Evolutionary conservation across 768 basidiomycete genomes (phyloP).

Genomic region (Tylopilus sp.): DNA sequence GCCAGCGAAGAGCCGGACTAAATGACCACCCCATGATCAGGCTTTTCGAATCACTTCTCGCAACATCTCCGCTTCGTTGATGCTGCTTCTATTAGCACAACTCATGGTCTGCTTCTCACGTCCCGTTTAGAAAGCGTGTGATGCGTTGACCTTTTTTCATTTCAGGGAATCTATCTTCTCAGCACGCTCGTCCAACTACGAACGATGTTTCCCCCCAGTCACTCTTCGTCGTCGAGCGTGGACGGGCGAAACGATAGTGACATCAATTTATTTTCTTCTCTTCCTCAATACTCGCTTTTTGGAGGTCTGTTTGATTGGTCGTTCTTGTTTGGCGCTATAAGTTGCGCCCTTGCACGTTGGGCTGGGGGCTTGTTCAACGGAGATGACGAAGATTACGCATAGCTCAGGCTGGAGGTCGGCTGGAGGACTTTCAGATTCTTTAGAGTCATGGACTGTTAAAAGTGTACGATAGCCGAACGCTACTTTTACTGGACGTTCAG

Average conservation of each 20-base stretch:
- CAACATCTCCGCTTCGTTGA: conserved; percentile 68
- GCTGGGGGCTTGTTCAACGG: conserved; percentile 34
- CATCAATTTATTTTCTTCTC: conserved; percentile 62
- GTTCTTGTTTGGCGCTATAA: conserved; percentile 58
- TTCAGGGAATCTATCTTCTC: conserved; percentile 77
- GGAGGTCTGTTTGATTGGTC: conserved; percentile 72
- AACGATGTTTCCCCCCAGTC: conserved; percentile 69
- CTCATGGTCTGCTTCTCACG: conserved; percentile 58
- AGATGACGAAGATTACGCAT: conserved; percentile 15
- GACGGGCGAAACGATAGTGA: conserved; percentile 9
- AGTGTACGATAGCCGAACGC: conserved; percentile 5
- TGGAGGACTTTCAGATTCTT: background rate
- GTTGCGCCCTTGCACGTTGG: conserved; percentile 53
- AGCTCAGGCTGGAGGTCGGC: too few species aligned
- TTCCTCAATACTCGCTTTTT: conserved; percentile 73
- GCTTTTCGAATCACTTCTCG: conserved; percentile 62
- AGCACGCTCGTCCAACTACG: conserved; percentile 82
- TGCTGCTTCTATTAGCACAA: conserved; percentile 75
- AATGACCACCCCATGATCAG: conserved; percentile 30
- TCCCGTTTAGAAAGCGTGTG: conserved; percentile 3
- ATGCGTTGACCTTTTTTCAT: background rate
- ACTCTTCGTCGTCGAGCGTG: conserved; percentile 16
- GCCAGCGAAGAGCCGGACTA: background rate
- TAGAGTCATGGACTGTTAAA: background rate
- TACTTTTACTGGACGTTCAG: background rate